Conservation (phyloP, 305 asterid species). For the Fraxinus albicans region DNA sequence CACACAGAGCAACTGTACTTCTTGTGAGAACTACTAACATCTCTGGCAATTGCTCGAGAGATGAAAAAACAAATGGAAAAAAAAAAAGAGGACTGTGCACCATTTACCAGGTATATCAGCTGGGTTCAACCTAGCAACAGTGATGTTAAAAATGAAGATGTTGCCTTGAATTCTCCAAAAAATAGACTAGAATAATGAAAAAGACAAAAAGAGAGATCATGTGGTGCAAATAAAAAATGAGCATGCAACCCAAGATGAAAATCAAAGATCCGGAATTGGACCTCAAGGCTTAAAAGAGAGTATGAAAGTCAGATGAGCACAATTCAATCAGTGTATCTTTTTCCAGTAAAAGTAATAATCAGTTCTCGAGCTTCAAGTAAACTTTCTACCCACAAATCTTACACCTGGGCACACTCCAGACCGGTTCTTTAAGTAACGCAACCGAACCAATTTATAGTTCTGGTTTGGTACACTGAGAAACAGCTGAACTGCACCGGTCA, state of each 20-base stretch:
- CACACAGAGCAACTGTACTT: not conserved
- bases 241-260: not conserved
- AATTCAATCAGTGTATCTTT: not conserved
- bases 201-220: not conserved
- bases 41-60: not conserved
- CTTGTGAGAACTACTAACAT: not conserved
- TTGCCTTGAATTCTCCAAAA: not conserved
- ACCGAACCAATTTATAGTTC: too few species aligned
- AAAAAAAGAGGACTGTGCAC: not conserved
- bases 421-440: too few species aligned
- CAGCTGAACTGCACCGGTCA: too few species aligned
- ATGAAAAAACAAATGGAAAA: not conserved
- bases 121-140: not conserved
- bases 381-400: too few species aligned
- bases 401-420: too few species aligned
- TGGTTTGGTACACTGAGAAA: too few species aligned
- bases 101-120: not conserved
- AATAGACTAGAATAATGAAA: not conserved
- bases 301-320: not conserved
- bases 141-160: not conserved
- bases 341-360: not conserved
- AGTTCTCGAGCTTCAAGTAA: not conserved
- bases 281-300: not conserved
- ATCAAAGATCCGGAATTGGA: not conserved
- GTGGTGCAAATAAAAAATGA: not conserved